Base-by-base conservation (phyloP, 495 filamentous ascomycete species). In the Geopyxis carbonaria region DNA sequence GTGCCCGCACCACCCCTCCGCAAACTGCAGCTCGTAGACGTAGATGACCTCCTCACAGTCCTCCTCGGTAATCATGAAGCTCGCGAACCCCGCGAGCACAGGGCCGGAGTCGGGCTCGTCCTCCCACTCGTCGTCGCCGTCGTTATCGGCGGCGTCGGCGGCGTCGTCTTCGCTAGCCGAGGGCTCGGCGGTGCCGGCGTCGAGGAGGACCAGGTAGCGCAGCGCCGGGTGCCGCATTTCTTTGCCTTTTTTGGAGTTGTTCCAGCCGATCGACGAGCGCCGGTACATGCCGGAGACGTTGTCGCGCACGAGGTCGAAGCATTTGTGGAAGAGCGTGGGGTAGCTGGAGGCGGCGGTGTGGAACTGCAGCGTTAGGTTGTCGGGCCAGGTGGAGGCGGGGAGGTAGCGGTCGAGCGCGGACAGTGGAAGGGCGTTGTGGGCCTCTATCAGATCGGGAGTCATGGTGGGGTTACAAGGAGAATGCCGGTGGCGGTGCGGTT, bases 31-130 rank as follows among this genome's bases (percentile, higher is more conserved):
- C n/a, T 53, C 50, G n/a, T 53, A 53, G 11, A 32, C 38, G 43
- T 80, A 82, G 6, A 76, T 39, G 1, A 79, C 73, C 32, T 69
- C 58, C 6, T 62, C 54, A 4, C 63, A 61, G 38, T 71, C 71
- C 43, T 81, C 76, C 40, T 72, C 62, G 2, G 72, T 76, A 4
- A 74, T 57, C 72, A 76, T 76, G 52, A 78, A 78, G 1, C 72
- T 77, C 13, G 72, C 45, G 45, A 80, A 81, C 0, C 67, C 76
- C 6, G 52, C 36, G 0, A 65, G 43, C 4, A 33, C 31, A 15
- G 21, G 36, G 18, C 20, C 23, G n/a, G 38, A 32, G 11, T 32
- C 45, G 20, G 38, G 32, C n/a, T 32, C 45, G 20, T 20, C 32
- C 14, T 38, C 40, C 31, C 23, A 20, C 19, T 34, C 31, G 13